These are phyloP conservation scores for Scenedesmus sp. DNA, from an alignment of 163 green algal genomes.

Conservation along the genomic window DNA sequence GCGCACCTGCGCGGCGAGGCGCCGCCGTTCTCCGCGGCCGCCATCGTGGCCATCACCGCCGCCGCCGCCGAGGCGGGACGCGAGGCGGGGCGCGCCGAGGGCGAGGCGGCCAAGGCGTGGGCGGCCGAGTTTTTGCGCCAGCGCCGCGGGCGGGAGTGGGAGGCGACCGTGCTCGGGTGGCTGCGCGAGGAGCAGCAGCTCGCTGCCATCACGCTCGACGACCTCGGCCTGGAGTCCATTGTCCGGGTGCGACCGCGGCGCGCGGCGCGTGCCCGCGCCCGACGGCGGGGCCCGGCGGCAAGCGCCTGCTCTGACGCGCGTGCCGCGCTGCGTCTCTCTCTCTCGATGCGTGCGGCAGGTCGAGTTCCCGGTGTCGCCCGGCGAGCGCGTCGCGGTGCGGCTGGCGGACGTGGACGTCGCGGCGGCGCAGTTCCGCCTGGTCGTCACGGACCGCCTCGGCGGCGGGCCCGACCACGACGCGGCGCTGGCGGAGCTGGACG, in stretches of 20 bases:
- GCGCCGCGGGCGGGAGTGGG: constrained; percentile 36
- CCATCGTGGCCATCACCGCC: constrained; percentile 44
- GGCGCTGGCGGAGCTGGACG: too few species aligned
- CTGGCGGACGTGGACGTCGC: constrained; percentile 36
- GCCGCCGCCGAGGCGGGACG: constrained; percentile 27
- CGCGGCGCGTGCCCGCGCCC: background rate
- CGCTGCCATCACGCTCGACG: constrained; percentile 67
- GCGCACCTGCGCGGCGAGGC: constrained; percentile 65
- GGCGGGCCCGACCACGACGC: too few species aligned
- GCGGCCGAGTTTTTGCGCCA: constrained; percentile 58
- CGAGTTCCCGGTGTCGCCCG: constrained; percentile 39
- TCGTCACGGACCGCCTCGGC: background rate
- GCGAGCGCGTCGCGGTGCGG: constrained; percentile 38
- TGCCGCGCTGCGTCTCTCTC: background rate
- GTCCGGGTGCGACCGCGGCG: constrained; percentile 16
- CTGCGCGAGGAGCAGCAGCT: constrained; percentile 65
- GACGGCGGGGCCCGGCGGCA: too few species aligned
- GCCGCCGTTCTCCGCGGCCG: constrained; percentile 47
- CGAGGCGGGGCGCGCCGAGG: constrained; percentile 42
- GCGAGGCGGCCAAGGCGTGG: constrained; percentile 28
- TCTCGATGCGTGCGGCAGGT: constrained; percentile 15
- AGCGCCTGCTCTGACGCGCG: background rate
- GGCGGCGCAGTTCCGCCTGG: constrained; percentile 21
- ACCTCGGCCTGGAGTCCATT: constrained; percentile 69
- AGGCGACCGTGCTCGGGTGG: constrained; percentile 49